phyloP scores from a whole-genome alignment of 768 basidiomycete genomes.

The Hydnum rufescens region DNA sequence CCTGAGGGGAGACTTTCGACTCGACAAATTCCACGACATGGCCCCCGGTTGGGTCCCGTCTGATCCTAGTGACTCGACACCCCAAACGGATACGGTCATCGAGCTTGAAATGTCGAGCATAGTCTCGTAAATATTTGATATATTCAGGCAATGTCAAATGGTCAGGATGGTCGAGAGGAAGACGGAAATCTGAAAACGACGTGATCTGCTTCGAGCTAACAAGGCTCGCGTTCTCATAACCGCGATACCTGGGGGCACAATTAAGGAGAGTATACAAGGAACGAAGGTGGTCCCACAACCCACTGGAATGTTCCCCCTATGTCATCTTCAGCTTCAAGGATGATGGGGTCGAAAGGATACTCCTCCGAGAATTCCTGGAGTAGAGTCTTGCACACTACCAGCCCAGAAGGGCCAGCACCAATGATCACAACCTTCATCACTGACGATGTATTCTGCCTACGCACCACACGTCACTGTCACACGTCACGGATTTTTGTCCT shows the following conservation, averaged over 20 bases:
- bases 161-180: constrained; percentile 27
- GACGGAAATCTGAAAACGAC: constrained; percentile 37
- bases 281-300: not conserved
- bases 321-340: constrained; percentile 29
- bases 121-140: constrained; percentile 30
- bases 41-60: constrained; percentile 11
- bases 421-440: constrained; percentile 14
- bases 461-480: too few species aligned
- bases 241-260: constrained; percentile 18
- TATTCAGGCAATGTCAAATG: constrained; percentile 32
- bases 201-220: constrained; percentile 43
- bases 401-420: constrained; percentile 31
- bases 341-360: constrained; percentile 29
- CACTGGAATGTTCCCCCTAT: constrained; percentile 32
- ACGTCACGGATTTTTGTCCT: too few species aligned
- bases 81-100: constrained; percentile 21
- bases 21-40: constrained; percentile 22
- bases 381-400: constrained; percentile 31
- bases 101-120: constrained; percentile 26
- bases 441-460: not conserved
- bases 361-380: constrained; percentile 22
- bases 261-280: not conserved
- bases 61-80: constrained; percentile 23
- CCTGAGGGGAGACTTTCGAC: not conserved
- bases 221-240: constrained; percentile 30